Evolutionary conservation across 2,329 filamentous ascomycete genomes (phyloP).

Genomic region (Phyllosticta citribraziliensis): DNA sequence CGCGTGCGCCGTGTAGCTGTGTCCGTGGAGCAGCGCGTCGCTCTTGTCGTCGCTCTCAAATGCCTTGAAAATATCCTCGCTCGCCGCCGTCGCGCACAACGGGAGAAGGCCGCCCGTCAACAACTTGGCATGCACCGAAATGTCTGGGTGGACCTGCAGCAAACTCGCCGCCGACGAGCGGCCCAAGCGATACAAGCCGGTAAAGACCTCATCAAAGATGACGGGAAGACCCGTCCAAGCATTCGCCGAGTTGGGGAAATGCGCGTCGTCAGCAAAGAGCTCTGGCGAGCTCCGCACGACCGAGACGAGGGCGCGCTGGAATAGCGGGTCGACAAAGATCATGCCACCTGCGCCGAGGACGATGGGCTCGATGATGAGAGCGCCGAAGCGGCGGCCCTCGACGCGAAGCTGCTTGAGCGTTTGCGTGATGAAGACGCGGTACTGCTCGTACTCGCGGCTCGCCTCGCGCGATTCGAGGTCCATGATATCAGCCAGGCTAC

Average conservation of each 20-base stretch:
- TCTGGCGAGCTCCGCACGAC: slow-evolving; percentile 52
- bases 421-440: background rate
- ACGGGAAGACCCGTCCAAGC: slow-evolving; percentile 67
- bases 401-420: slow-evolving; percentile 24
- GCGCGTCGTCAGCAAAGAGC: slow-evolving; percentile 38
- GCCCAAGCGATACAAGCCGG: slow-evolving; percentile 72
- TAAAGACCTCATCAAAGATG: slow-evolving; percentile 82
- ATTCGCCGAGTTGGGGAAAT: slow-evolving; percentile 9
- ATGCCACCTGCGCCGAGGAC: slow-evolving; percentile 77
- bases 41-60: slow-evolving; percentile 66
- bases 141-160: slow-evolving; percentile 58
- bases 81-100: slow-evolving; percentile 66
- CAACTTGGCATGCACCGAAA: slow-evolving; percentile 74
- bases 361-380: slow-evolving; percentile 70
- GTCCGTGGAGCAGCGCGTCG: slow-evolving; percentile 71
- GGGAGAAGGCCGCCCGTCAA: slow-evolving; percentile 73
- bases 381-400: slow-evolving; percentile 60
- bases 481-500: slow-evolving; percentile 25
- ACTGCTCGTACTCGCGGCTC: slow-evolving; percentile 17
- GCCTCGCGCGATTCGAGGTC: slow-evolving; percentile 33
- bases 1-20: slow-evolving; percentile 79
- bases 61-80: slow-evolving; percentile 59
- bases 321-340: slow-evolving; percentile 72
- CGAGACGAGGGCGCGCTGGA: slow-evolving; percentile 61
- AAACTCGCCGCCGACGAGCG: slow-evolving; percentile 61